Evolutionary conservation across 179 eudicot species (phyloP).

Genomic region (Vitellaria paradoxa): DNA sequence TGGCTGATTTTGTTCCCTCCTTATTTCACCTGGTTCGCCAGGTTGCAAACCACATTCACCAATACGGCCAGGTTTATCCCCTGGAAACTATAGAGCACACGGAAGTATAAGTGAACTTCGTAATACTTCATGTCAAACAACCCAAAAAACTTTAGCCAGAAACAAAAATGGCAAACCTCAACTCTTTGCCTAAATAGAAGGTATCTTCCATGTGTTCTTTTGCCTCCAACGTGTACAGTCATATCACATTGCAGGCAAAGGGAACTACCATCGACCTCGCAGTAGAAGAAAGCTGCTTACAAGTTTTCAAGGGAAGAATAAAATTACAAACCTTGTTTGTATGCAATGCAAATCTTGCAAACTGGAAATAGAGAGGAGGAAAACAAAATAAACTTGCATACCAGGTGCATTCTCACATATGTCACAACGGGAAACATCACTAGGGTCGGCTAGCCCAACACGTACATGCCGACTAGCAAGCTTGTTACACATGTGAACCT

Average conservation of each 20-base stretch:
- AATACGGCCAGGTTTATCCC: conserved; percentile 35
- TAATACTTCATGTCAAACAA: not conserved
- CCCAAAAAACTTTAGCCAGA: conserved; percentile 7
- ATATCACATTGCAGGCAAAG: conserved; percentile 78
- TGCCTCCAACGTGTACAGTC: conserved; percentile 74
- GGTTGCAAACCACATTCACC: conserved; percentile 37
- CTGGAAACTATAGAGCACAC: conserved; percentile 45
- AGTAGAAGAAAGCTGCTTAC: conserved; percentile 60
- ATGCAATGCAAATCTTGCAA: not conserved
- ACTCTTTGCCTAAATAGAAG: conserved; percentile 64
- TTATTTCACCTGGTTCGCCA: conserved; percentile 29
- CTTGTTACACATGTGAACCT: conserved; percentile 79
- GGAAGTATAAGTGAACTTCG: not conserved
- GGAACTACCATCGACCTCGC: conserved; percentile 71
- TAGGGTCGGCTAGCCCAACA: conserved; percentile 63
- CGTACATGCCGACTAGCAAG: conserved; percentile 80
- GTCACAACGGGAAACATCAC: conserved; percentile 64
- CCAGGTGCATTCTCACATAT: conserved; percentile 81
- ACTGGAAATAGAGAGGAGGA: not conserved
- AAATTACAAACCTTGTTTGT: not conserved
- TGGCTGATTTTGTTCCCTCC: conserved; percentile 28
- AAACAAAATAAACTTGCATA: conserved; percentile 14
- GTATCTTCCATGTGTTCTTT: conserved; percentile 66
- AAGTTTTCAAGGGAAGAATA: conserved; percentile 14
- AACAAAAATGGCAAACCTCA: conserved; percentile 42